Percentiles rank a stretch among this genome's conserved stretches.
Conservation (phyloP, 345 rosid genomes). For the Salix dunnii region DNA sequence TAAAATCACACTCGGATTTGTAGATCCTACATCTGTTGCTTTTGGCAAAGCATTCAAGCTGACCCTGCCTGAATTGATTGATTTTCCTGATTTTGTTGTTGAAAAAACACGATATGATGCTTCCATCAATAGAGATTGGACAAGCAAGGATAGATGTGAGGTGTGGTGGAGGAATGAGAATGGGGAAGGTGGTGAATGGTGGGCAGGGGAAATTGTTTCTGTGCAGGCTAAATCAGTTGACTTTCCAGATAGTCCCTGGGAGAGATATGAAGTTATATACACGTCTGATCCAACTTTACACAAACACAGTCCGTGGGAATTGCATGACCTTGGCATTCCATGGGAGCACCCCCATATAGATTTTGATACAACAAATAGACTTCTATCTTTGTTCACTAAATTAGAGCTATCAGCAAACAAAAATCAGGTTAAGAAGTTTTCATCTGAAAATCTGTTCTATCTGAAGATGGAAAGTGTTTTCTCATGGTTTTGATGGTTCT, state of each 20-base stretch:
- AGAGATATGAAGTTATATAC: constrained; percentile 17
- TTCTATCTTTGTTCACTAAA: constrained; percentile 12
- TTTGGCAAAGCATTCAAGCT: constrained; percentile 13
- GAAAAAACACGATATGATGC: constrained; percentile 29
- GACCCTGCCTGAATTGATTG: constrained; percentile 24
- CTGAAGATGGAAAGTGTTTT: background rate
- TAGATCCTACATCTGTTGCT: constrained; percentile 15
- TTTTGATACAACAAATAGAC: constrained; percentile 1
- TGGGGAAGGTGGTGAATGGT: constrained; percentile 30
- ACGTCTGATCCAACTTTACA: background rate
- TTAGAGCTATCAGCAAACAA: constrained; percentile 8
- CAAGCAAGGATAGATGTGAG: constrained; percentile 10
- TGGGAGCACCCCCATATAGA: constrained; percentile 27
- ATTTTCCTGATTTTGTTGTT: constrained; percentile 31
- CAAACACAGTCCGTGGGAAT: constrained; percentile 29
- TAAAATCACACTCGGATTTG: constrained; percentile 20
- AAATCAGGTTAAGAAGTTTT: constrained; percentile 13
- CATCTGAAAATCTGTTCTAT: background rate
- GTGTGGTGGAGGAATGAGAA: constrained; percentile 31
- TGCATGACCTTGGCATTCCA: constrained; percentile 15
- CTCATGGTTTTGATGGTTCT: background rate
- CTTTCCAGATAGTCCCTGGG: constrained; percentile 32
- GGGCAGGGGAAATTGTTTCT: constrained; percentile 26
- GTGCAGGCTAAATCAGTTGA: constrained; percentile 18
- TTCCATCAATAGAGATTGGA: constrained; percentile 25